Base-by-base conservation (phyloP, 2,329 filamentous ascomycete genomes). In the Mycosphaerella arachidis region DNA sequence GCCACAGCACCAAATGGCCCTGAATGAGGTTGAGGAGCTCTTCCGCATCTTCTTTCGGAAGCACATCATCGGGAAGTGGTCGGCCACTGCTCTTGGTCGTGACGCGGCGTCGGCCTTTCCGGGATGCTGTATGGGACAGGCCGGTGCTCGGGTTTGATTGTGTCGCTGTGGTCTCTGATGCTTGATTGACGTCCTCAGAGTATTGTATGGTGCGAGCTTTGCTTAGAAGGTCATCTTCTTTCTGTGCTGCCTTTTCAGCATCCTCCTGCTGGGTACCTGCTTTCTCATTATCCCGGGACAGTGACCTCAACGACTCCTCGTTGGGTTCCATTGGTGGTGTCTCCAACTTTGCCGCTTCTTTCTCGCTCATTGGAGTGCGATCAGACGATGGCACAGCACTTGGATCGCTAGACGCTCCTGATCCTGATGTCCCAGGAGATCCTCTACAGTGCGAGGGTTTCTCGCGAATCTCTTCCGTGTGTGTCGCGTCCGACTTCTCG, bases 1-100 rank as follows among this genome's bases (percentile, higher is more conserved):
- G 94, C 80, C 95, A 99, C 64, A 91, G 79, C 29, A 99, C 92
- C 55, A 99, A 75, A 72, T 92, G 87, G 1, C 94, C 94, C 74
- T 97, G 93, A 29, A 94, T 84, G 78, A 94, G 78, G 64, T 85
- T 84, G 66, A 97, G 79, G 66, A 97, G 76, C 67, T 90, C 88
- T 72, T 96, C 92, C 1, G 92, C 90, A 66, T 95, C 90, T 6
- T 83, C 82, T 57, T 84, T 85, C 30, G 84, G 82, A 56, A 97
- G 81, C 66, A 97, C 67, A 55, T 96, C 91, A 63, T 96, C 92
- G 66, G 87, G 85, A 13, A 64, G 46, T 1, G 84, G 84, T 46
- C 85, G 83, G 33, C 84, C 84, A 67, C 84, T 89, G 61, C 84
- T 83, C 75, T 85, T 88, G 43, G 89, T 92, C 30, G 86, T 88